Conservation (phyloP, 148 eudicot genomes). For the Vaccinium vitisidaea region DNA sequence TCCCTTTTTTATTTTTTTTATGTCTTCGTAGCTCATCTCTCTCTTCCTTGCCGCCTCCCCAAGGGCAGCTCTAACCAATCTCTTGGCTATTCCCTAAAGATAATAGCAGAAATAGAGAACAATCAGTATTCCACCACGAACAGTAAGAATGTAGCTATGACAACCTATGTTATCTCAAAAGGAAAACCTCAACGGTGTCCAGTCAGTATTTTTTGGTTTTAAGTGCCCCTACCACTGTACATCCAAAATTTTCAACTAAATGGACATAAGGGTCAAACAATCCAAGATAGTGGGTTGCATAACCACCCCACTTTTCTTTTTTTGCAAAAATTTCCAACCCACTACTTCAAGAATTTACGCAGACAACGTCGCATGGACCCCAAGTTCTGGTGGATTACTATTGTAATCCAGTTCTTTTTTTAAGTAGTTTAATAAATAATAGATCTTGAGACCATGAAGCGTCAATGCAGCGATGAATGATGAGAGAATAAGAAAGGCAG, state of each 20-base stretch:
- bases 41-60: slow-evolving; percentile 33
- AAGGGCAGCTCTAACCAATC: slow-evolving; percentile 33
- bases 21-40: slow-evolving; percentile 32
- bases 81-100: slow-evolving; percentile 35
- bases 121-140: not conserved
- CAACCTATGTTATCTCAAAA: not conserved
- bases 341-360: not conserved
- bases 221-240: not conserved
- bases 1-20: slow-evolving; percentile 29
- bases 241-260: not conserved
- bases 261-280: not conserved
- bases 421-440: not conserved
- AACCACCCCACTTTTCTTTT: not conserved
- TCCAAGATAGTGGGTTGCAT: not conserved
- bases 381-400: not conserved
- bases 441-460: not conserved
- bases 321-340: not conserved
- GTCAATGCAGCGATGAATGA: not conserved
- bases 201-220: not conserved
- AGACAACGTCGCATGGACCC: not conserved
- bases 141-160: not conserved
- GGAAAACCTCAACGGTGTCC: not conserved
- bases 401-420: not conserved
- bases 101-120: not conserved
- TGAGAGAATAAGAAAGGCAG: not conserved